Percentiles rank a stretch among this genome's conserved stretches.
Conservation (phyloP, 768 basidiomycete species). For the Lyophyllum decastes region DNA sequence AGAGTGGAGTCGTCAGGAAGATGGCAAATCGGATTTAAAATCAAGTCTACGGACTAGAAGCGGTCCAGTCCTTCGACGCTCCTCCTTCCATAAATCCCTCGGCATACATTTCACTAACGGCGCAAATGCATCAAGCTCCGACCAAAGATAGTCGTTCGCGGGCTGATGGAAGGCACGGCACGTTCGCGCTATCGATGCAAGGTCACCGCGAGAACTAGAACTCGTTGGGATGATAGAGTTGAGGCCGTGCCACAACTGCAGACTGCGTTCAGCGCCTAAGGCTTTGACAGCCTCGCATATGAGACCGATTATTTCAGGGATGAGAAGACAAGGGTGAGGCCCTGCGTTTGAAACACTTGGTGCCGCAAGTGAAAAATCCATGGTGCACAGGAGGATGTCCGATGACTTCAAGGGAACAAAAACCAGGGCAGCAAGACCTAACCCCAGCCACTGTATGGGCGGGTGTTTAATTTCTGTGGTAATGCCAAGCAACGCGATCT, state of each 20-base stretch:
- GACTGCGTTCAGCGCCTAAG: neutral
- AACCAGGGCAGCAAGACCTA: too few species aligned
- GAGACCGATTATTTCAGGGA: neutral
- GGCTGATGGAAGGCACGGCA: neutral
- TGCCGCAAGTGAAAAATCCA: neutral
- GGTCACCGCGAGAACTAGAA: neutral
- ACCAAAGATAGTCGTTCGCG: neutral
- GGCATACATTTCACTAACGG: conserved; percentile 5
- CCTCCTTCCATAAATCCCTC: neutral
- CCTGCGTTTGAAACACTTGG: neutral
- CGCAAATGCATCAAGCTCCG: neutral
- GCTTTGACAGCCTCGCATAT: neutral
- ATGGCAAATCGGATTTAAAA: neutral
- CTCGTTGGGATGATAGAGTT: neutral
- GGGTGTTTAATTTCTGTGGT: too few species aligned
- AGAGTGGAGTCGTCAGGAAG: neutral
- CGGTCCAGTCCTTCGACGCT: neutral
- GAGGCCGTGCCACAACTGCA: neutral
- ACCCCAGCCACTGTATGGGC: too few species aligned
- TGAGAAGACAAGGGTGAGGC: neutral
- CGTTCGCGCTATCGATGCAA: neutral
- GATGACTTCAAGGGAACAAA: too few species aligned
- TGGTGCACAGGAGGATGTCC: neutral
- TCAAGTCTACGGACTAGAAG: neutral
- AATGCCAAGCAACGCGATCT: neutral